Base-by-base conservation (phyloP, 2,329 filamentous ascomycete species). In the Atkinsonella texensis region DNA sequence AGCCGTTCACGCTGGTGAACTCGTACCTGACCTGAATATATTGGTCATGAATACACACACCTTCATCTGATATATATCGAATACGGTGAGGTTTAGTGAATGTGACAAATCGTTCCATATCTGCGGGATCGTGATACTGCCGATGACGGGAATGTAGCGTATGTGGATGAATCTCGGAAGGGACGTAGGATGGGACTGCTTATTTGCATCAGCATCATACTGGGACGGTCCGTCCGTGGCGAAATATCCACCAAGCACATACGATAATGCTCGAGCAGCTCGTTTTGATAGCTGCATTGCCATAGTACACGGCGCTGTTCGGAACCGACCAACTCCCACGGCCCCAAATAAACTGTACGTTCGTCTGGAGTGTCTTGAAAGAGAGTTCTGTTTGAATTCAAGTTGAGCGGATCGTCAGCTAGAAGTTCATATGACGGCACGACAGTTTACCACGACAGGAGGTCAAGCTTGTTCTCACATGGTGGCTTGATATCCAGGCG, bases 401-500 rank as follows among this genome's bases (percentile, higher is more conserved):
- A 50, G 17, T 45, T 23, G 13, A 48, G 46, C 49, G 57, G 43
- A 55, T 60, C 56, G 60, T 56, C 51, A 58, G 47, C 9, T 13
- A 13, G 11, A 43, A 18, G 5, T 17, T 8, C 28, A 28, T 28
- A 28, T 28, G 28, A 28, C 5, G 28, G 28, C 28, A 7, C 7
- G 44, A n/a, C 17, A 18, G 6, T 23, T 41, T 35, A 32, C 39
- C 28, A 43, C 28, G 23, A 2, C 31, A 28, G 10, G 28, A 18
- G 18, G 17, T 23, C 46, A 31, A 42, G 28, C 6, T 43, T 20
- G 11, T 44, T 57, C 60, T 53, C 70, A 77, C 74, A 77, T 76
- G 59, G 74, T 76, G 60, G 74, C 74, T 66, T 75, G 71, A 56
- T 74, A 77, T 49, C 74, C 74, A 35, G 74, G 74, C 49, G 74